Conservation (phyloP, 139 green algal genomes). For the Chlorella sp. region DNA sequence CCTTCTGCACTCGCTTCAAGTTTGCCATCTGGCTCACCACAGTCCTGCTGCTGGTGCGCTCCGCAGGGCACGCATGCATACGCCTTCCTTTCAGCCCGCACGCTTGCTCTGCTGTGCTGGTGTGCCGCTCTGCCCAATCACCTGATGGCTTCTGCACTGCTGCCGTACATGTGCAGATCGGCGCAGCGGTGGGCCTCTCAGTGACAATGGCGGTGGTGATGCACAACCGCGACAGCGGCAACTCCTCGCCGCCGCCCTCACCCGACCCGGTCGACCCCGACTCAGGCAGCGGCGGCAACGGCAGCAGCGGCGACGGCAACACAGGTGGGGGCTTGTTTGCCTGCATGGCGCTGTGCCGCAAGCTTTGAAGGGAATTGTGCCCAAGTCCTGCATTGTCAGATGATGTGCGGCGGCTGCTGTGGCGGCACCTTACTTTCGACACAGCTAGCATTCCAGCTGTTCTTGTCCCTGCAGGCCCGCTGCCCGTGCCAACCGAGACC, state of each 20-base stretch:
- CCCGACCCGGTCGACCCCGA: not conserved
- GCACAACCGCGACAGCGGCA: not conserved
- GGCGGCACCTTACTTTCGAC: too few relatives aligned
- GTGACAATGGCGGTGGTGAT: constrained; percentile 32
- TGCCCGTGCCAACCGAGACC: not conserved
- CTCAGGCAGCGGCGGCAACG: not conserved
- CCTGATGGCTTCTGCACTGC: too few relatives aligned
- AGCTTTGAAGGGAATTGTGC: too few relatives aligned
- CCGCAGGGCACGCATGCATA: too few relatives aligned
- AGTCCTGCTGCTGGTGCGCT: constrained; percentile 3
- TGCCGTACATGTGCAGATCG: constrained; percentile 6
- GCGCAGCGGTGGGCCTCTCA: constrained; percentile 26
- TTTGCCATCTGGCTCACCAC: constrained; percentile 35
- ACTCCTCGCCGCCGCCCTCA: not conserved
- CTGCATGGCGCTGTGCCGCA: not conserved
- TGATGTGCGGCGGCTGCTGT: too few relatives aligned
- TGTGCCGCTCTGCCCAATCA: too few relatives aligned
- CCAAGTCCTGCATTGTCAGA: too few relatives aligned
- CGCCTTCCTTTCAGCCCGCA: too few relatives aligned
- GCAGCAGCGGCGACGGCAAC: not conserved
- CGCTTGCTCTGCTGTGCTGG: too few relatives aligned
- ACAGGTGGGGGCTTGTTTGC: not conserved
- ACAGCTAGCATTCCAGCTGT: too few relatives aligned
- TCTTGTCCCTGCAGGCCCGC: constrained; percentile 5
- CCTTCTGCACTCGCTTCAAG: constrained; percentile 37